A percentile compares a stretch with the other conserved stretches of the same genome.
These are phyloP conservation scores for Mollisia scopiformis DNA, from an alignment of 2,329 filamentous ascomycete genomes.

Conservation along the genomic window DNA sequence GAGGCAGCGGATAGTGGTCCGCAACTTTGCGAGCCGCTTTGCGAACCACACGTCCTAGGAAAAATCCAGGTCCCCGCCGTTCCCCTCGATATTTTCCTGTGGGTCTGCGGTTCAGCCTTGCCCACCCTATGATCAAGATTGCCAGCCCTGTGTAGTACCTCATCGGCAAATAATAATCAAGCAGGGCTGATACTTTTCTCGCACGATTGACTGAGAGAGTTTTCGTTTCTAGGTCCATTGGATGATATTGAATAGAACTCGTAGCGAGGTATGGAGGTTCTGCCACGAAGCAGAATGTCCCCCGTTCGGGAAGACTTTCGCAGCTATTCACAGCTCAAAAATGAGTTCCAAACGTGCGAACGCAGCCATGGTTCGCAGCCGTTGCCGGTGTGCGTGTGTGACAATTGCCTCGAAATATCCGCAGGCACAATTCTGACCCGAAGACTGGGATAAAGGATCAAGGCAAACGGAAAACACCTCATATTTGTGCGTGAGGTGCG, in stretches of 20 bases:
- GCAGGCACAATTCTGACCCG: not conserved
- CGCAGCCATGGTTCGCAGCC: not conserved
- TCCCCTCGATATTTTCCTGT: not conserved
- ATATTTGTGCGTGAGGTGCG: not conserved
- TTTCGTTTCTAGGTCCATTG: no score
- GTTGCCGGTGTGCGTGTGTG: not conserved
- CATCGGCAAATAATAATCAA: no score
- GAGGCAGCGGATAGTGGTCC: no score
- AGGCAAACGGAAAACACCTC: not conserved
- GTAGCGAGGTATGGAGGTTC: no score
- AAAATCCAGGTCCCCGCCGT: slow-evolving; percentile 1
- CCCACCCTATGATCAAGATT: not conserved
- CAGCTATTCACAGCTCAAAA: no score
- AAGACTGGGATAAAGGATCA: not conserved
- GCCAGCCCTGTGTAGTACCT: not conserved
- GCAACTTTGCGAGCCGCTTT: not conserved
- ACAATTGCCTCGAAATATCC: not conserved
- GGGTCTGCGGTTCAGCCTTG: not conserved
- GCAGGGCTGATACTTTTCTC: no score
- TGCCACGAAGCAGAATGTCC: no score
- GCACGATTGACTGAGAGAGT: no score
- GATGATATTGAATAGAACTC: no score
- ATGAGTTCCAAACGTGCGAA: no score
- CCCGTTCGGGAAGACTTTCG: no score
- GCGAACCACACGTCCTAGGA: not conserved